Base-by-base conservation (phyloP, 192 early-diverging fungal genomes). In the Irineochytrium annulatum region DNA sequence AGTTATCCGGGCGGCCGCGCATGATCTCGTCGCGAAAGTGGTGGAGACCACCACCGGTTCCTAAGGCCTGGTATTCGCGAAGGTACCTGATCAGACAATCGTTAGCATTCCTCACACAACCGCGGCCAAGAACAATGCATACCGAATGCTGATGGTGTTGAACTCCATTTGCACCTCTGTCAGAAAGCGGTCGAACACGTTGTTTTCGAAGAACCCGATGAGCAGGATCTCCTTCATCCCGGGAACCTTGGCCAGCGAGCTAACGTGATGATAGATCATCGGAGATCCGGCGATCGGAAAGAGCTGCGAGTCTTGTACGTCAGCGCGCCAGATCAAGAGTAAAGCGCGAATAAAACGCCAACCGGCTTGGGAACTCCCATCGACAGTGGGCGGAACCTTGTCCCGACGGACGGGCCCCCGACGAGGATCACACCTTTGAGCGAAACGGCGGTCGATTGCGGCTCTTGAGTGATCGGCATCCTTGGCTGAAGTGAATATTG, bases 1-100 rank as follows among this genome's bases (percentile, higher is more conserved):
- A 84, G 65, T 90, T 86, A 51, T 93, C 86, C 16, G 94, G 92
- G 61, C 86, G 80, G 35, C 93, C 93, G 35, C 90, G 84, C 63
- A 92, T 61, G 65, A 99, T 95, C 75, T 96, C 91, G 71, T 99
- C 94, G 64, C 96, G 91, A 86, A 99, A 99, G 72, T 99, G 96
- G 80, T 93, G 95, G 60, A 99, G 74, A 26, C 94, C 94, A 57
- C 96, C 96, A 37, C 91, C 96, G 16, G 96, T 99, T 17, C 96
- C 96, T 37, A 99, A 77, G 13, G 93, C 86, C 66, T 91, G 90
- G 77, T 97, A 99, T 78, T 99, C 96, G 51, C 94, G 90, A 63
- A 99, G 80, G 73, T 99, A 99, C 55, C 94, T 93, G 60, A 29
- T 34, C 20, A 17, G 0, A 26, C 20, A 58, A 34, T 17, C 19